Base-by-base conservation (phyloP, 805 yeast species). In the Zygoascus bituminiphila region DNA sequence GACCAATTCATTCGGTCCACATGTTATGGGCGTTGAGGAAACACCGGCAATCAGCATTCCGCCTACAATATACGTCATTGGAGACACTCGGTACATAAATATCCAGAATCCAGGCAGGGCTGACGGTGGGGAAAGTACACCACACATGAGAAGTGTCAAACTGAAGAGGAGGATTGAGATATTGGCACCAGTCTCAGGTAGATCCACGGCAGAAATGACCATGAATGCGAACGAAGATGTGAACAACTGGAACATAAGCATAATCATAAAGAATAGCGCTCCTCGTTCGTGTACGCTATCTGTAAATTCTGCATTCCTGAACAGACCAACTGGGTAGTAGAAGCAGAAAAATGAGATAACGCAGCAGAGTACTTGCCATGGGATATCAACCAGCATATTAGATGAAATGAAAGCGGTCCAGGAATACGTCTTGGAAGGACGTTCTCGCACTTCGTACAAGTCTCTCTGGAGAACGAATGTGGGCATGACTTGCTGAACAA, bases 61-160 rank as follows among this genome's bases (percentile, higher is more conserved):
- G 53, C 77, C 79, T 50, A 85, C 69, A 62, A 82, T 77, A 60
- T 86, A 86, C 1, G 91, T 83, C 65, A 75, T 75, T 5, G 74
- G 94, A 22, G 86, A 81, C 19, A 72, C 73, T 55, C 83, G 76
- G 76, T 84, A 81, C 88, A 86, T 83, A 62, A 83, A 86, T 42
- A 76, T 79, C 94, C 94, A 86, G 70, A 86, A 86, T 1, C 85
- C 80, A 10, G 94, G 93, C 81, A 84, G 75, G 46, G 71, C 65
- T 2, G 52, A 37, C 5, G 66, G 66, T 15, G 80, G 77, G 58
- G 81, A 86, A 51, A 81, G 69, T 49, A 82, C 82, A 68, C 89
- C 88, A 62, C 84, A 74, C 68, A 84, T 84, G 20, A 81, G 68
- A 49, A 82, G 72, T 57, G 76, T 64, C 61, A 83, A 75, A 31